Evolutionary conservation across 108 stramenopile genomes (phyloP).

Genomic region (Mediolabrus comicus): DNA sequence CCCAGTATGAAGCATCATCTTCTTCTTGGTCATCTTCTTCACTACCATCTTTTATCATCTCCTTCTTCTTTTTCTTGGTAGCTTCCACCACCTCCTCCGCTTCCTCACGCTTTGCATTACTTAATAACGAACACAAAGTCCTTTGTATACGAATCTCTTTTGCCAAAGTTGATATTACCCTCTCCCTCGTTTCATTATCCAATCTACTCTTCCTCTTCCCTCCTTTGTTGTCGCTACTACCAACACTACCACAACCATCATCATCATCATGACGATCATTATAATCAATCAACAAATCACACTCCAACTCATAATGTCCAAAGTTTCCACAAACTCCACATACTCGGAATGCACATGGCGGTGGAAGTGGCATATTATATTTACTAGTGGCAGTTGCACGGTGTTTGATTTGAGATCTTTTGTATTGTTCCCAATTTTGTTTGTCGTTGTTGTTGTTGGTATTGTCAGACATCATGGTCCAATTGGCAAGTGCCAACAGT

Average conservation of each 20-base stretch:
- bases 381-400: background rate
- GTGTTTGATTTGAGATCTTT: background rate
- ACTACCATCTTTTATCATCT: too few species aligned
- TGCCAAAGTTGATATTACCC: slow-evolving; percentile 3
- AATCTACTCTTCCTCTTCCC: background rate
- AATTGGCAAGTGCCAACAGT: slow-evolving; percentile 37
- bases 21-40: slow-evolving; percentile 7
- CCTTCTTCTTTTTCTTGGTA: too few species aligned
- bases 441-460: background rate
- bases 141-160: slow-evolving; percentile 16
- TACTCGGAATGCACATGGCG: slow-evolving; percentile 28
- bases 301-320: slow-evolving; percentile 68
- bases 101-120: background rate
- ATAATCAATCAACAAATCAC: slow-evolving; percentile 25
- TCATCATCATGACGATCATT: background rate
- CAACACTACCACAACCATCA: background rate
- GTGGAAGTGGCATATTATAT: slow-evolving; percentile 8
- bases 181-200: background rate
- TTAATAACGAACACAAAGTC: background rate
- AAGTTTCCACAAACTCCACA: slow-evolving; percentile 47
- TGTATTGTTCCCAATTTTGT: slow-evolving; percentile 13
- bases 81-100: background rate
- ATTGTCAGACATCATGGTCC: slow-evolving; percentile 30
- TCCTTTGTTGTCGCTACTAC: background rate
- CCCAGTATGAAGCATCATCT: slow-evolving; percentile 2